These are phyloP conservation scores for Daucus carota DNA, from an alignment of 129 eudicot species.

Conservation along the genomic window DH1_v3.0 NC_030384.2:33421501-33422000, in stretches of 20 bases:
- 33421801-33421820: not conserved
- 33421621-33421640: conserved; percentile 49
- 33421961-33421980: conserved; percentile 56
- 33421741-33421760: conserved; percentile 55
- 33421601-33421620: conserved; percentile 28
- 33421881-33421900: conserved; percentile 64
- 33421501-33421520: not conserved
- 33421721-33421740: conserved; percentile 63
- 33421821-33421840: conserved; percentile 60
- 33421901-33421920: conserved; percentile 79
- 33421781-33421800: not conserved
- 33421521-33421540: not conserved
- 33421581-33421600: not conserved
- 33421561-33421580: not conserved
- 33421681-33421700: conserved; percentile 73
- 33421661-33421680: conserved; percentile 60
- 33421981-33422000: not conserved
- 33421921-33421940: conserved; percentile 83
- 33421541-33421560: not conserved
- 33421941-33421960: conserved; percentile 74
- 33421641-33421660: conserved; percentile 48
- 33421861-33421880: conserved; percentile 72
- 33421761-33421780: not conserved
- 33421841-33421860: conserved; percentile 71
- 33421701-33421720: conserved; percentile 62